Evolutionary conservation across 495 filamentous ascomycete genomes (phyloP).

Genomic region (Aspergillus funiculosus): DNA sequence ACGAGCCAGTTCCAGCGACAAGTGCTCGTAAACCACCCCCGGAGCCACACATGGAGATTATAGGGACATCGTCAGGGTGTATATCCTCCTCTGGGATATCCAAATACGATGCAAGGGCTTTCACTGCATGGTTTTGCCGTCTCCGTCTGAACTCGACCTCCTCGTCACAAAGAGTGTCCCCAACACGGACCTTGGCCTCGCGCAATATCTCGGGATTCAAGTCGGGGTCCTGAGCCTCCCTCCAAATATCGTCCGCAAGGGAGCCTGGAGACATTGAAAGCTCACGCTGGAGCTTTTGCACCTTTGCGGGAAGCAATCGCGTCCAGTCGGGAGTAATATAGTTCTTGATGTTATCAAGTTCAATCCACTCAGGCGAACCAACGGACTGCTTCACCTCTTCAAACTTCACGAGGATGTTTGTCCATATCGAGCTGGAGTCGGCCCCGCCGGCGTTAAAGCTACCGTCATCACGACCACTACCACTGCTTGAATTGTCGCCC

Average conservation of each 20-base stretch:
- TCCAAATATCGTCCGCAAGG: constrained; percentile 87
- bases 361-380: constrained; percentile 52
- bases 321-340: constrained; percentile 79
- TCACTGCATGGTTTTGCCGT: constrained; percentile 57
- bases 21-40: constrained; percentile 86
- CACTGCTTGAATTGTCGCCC: not conserved
- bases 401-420: constrained; percentile 52
- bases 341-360: constrained; percentile 61
- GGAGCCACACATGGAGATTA: constrained; percentile 88
- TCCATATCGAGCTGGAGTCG: constrained; percentile 51
- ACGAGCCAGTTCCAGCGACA: constrained; percentile 81
- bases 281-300: constrained; percentile 81
- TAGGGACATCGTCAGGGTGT: constrained; percentile 86
- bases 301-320: constrained; percentile 63
- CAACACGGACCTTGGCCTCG: constrained; percentile 74
- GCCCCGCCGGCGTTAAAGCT: constrained; percentile 4
- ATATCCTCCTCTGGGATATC: constrained; percentile 70
- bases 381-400: constrained; percentile 47
- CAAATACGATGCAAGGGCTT: constrained; percentile 75
- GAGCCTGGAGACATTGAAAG: constrained; percentile 80
- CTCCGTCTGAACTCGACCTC: constrained; percentile 65
- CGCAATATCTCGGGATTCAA: constrained; percentile 79
- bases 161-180: constrained; percentile 74
- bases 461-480: not conserved
- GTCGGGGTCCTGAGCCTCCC: constrained; percentile 75